Evolutionary conservation across 73 alveolate species (phyloP).

Genomic region (Vitrella brassicaformis): DNA sequence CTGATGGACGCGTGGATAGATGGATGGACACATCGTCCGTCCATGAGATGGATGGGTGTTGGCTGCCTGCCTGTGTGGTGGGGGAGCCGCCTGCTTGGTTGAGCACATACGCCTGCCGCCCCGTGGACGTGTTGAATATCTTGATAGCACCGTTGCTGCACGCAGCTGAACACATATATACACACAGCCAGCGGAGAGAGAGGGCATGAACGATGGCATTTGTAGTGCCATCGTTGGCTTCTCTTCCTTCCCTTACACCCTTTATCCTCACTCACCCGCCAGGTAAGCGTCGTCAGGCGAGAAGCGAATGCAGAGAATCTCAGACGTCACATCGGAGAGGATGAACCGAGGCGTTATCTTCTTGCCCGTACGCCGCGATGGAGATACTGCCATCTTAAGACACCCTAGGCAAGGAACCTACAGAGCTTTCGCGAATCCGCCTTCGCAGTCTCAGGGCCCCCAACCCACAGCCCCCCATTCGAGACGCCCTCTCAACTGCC

Average conservation of each 20-base stretch:
- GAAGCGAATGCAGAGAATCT: constrained; percentile 50
- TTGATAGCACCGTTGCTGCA: constrained; percentile 47
- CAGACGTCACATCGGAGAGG: constrained; percentile 28
- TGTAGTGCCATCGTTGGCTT: background rate
- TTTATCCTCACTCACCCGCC: constrained; percentile 31
- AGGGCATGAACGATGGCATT: background rate
- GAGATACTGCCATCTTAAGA: too few relatives aligned
- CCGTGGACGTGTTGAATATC: constrained; percentile 49
- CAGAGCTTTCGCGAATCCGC: too few relatives aligned
- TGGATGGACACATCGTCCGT: too few relatives aligned
- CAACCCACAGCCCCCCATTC: too few relatives aligned
- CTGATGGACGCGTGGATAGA: too few relatives aligned
- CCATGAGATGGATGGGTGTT: too few relatives aligned
- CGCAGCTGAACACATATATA: background rate
- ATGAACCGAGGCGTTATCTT: background rate
- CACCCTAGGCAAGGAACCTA: too few relatives aligned
- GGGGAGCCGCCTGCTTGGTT: constrained; percentile 50
- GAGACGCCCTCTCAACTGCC: too few relatives aligned
- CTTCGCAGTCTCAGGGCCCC: too few relatives aligned
- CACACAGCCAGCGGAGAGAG: background rate
- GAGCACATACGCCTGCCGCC: constrained; percentile 34
- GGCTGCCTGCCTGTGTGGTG: too few relatives aligned
- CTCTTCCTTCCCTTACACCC: background rate
- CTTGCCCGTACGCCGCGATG: too few relatives aligned
- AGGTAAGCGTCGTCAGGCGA: constrained; percentile 50